A percentile compares a stretch with the other conserved stretches of the same genome.
These are phyloP conservation scores for Macrolepiota fuliginosa DNA, from an alignment of 768 basidiomycete species.

Conservation along the genomic window DNA sequence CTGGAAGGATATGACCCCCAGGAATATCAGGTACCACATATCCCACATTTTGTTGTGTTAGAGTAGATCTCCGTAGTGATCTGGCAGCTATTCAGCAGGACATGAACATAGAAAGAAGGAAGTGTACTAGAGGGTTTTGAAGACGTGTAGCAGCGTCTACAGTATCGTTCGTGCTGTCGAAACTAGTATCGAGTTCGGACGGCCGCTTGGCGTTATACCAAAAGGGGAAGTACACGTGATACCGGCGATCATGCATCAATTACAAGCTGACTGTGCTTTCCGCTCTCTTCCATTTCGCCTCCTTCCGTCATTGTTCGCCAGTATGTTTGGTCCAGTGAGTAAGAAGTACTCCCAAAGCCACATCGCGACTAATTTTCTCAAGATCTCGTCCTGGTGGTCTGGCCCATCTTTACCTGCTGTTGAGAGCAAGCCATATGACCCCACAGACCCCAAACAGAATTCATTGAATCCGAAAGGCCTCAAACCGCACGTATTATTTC, in stretches of 20 bases:
- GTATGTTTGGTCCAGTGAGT: constrained; percentile 43
- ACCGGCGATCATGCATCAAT: neutral
- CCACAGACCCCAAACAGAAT: constrained; percentile 77
- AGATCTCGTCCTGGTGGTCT: constrained; percentile 62
- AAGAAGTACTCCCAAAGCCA: neutral
- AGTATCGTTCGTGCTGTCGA: neutral
- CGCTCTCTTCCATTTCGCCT: neutral
- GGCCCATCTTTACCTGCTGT: constrained; percentile 24
- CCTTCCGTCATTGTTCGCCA: neutral
- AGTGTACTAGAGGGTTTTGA: neutral
- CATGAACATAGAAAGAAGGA: constrained; percentile 1
- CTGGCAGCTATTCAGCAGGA: neutral
- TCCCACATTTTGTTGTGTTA: neutral
- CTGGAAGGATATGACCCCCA: constrained; percentile 16
- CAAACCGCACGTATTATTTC: constrained; percentile 71
- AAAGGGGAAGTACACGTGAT: constrained; percentile 5
- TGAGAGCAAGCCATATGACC: constrained; percentile 52
- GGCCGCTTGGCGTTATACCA: neutral
- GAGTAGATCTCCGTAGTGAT: neutral
- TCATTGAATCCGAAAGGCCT: constrained; percentile 92
- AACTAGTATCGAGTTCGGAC: neutral
- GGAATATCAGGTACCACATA: neutral
- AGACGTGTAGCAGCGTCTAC: neutral
- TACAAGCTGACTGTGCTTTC: neutral
- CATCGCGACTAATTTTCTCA: neutral